phyloP scores from a whole-genome alignment of 768 basidiomycete genomes.

The Boletales sp. region DNA sequence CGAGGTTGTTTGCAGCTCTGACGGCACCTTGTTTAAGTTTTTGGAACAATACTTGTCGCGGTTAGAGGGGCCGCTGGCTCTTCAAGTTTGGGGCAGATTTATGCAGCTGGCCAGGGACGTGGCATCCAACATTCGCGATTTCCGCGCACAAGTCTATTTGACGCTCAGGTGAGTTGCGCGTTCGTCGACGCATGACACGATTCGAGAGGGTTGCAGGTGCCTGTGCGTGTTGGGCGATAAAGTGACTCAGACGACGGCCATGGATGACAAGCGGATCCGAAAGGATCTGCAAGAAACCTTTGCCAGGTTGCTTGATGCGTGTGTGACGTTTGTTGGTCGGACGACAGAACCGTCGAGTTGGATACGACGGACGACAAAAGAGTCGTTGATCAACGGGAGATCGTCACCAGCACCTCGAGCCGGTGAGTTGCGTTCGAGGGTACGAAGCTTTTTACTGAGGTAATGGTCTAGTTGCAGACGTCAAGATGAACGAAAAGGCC shows the following conservation, averaged over 20 bases:
- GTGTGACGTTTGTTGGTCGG: conserved; percentile 68
- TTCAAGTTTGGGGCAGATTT: conserved; percentile 88
- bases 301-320: conserved; percentile 79
- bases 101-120: conserved; percentile 79
- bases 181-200: neutral
- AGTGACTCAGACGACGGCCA: conserved; percentile 81
- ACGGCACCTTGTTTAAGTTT: conserved; percentile 75
- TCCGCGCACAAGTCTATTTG: conserved; percentile 68
- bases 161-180: conserved; percentile 57
- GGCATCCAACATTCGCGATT: conserved; percentile 58
- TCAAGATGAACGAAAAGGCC: conserved; percentile 60
- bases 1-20: conserved; percentile 50
- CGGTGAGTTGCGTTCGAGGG: conserved; percentile 34
- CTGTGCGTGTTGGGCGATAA: conserved; percentile 78
- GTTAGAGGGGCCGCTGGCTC: conserved; percentile 85
- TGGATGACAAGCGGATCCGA: conserved; percentile 84
- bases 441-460: conserved; percentile 1
- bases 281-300: conserved; percentile 94
- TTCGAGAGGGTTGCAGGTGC: conserved; percentile 46
- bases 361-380: conserved; percentile 69
- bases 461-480: conserved; percentile 29
- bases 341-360: conserved; percentile 75
- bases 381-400: conserved; percentile 63
- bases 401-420: conserved; percentile 62
- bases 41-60: conserved; percentile 80